A percentile compares a stretch with the other conserved stretches of the same genome.
phyloP scores from a whole-genome alignment of 257 asterid genomes.

The Haberlea rhodopensis region DNA sequence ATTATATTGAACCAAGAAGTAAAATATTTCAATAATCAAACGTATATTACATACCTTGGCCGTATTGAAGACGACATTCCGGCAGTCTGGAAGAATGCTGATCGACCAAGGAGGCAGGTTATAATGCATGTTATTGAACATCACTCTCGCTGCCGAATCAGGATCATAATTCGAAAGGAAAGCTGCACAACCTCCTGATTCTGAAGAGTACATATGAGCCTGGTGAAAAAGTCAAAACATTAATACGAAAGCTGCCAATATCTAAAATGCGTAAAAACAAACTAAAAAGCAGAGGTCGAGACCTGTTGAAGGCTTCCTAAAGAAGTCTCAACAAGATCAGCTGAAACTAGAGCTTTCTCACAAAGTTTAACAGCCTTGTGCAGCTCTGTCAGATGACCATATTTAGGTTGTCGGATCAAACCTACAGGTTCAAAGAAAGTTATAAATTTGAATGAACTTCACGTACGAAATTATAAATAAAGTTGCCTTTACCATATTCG shows the following conservation, averaged over 20 bases:
- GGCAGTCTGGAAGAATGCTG: constrained; percentile 96
- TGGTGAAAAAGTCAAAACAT: constrained; percentile 33
- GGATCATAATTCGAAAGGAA: constrained; percentile 76
- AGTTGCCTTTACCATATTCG: constrained; percentile 56
- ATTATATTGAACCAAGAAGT: neutral
- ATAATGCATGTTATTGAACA: constrained; percentile 84
- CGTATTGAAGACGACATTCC: constrained; percentile 79
- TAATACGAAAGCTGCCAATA: constrained; percentile 7
- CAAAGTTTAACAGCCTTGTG: constrained; percentile 77
- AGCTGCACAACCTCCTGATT: constrained; percentile 82
- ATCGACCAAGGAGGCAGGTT: constrained; percentile 93
- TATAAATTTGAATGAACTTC: neutral
- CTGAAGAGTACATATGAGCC: constrained; percentile 79
- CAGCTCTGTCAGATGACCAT: constrained; percentile 88
- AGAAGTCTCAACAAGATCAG: constrained; percentile 79
- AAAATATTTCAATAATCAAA: neutral
- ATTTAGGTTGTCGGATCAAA: constrained; percentile 79
- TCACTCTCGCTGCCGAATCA: constrained; percentile 53
- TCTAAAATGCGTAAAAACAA: neutral
- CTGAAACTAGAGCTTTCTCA: constrained; percentile 72
- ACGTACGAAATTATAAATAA: neutral
- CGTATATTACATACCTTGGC: constrained; percentile 69
- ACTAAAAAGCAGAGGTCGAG: constrained; percentile 11
- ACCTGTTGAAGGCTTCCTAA: constrained; percentile 94
- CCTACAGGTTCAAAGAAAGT: constrained; percentile 40